Base-by-base conservation (phyloP, 164 flowering plant genomes). In the Aristolochia californica region DNA sequence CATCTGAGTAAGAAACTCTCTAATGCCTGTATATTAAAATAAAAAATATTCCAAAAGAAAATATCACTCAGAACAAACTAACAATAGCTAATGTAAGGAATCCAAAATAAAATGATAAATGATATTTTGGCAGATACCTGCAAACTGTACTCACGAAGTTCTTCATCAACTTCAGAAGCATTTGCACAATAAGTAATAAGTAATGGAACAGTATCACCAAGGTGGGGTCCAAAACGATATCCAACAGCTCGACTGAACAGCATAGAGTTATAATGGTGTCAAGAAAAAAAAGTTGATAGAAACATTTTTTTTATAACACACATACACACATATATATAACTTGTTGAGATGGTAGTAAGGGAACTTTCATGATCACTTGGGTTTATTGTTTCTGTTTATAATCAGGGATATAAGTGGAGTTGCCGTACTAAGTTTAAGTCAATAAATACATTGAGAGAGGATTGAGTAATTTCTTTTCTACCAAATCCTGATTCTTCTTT, bases 151-250 rank as follows among this genome's bases (percentile, higher is more conserved):
- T 94, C 99, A 45, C 97, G 95, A 68, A 94, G 97, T 75, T 94
- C 99, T 70, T 94, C 99, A 72, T 94, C 97, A 66, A 79, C 84
- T 70, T 94, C 99, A 25, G 99, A 87, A 60, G 96, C 96, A 74
- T 72, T 86, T 38, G 74, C 80, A 71, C 99, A 94, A 60, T 94
- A 94, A 70, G 68, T 75, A 22, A 90, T 78, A 11, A 94, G 71
- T 53, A 94, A 66, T 7, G 97, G 97, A 62, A 94, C 85, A 54
- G 97, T 80, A 26, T 90, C 95, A 55, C 77, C 85, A 60, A 94
- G 95, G 72, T 90, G 87, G 22, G 93, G 76, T 68, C 99, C 99
- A 81, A 94, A 94, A 28, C 99, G 99, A 66, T 90, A 94, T 45
- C 99, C 99, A 77, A 94, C 99, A 67, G 99, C 83, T 56, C 99